Base-by-base conservation (phyloP, 257 asterid species). In the Eucommia ulmoides region DNA sequence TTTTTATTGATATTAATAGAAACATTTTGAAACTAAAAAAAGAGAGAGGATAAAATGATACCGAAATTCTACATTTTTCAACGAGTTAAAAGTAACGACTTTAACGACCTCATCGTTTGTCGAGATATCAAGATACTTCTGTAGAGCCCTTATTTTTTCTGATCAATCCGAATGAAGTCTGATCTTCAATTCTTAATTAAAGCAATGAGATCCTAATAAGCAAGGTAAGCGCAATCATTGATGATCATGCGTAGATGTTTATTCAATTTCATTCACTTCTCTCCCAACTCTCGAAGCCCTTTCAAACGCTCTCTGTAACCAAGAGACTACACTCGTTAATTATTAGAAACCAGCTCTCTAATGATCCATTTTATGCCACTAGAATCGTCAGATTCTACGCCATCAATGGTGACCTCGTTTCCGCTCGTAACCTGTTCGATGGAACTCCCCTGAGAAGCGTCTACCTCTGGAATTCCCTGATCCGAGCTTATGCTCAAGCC, bases 381-480 rank as follows among this genome's bases (percentile, higher is more conserved):
- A 76, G 56, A 69, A 56, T 89, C 5, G 22, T 78, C 0, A 65
- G 93, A 42, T 74, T 80, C 25, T 89, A 89, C 45, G 83, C 83
- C 18, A 33, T 70, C 16, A 76, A 80, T 68, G 19, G 59, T 49
- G 94, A 85, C 58, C 57, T 84, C 2, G 16, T 26, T 12, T 72
- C 88, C 11, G 97, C 96, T 1, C 96, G 66, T 64, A 52, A 64
- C 22, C 51, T 88, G 88, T 88, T 88, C 54, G 97, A 82, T 24
- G 54, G 33, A 80, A 78, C 72, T 64, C 76, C 93, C 22, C 55
- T 64, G 4, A 60, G 78, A 72, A 89, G 74, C 45, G 66, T 77
- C 44, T 82, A 59, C 47, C 83, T 85, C 2, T 89, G 93, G 94
- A 89, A 89, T 68, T 70, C 93, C 64, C 65, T 89, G 20, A 85